Conservation (phyloP, 495 filamentous ascomycete species). For the Friedmanniomyces endolithicus region DNA sequence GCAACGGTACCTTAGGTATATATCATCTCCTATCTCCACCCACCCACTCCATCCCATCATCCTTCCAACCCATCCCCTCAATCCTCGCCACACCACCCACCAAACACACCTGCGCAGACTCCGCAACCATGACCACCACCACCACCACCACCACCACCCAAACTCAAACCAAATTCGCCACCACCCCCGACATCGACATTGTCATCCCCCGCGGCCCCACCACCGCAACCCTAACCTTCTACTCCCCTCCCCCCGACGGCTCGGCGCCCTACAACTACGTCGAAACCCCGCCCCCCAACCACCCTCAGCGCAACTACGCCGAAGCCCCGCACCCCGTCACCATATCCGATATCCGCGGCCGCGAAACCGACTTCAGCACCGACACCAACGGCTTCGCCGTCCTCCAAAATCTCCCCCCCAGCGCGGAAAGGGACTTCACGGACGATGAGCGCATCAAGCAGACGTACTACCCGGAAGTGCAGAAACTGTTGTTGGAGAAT, state of each 20-base stretch:
- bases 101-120: background rate
- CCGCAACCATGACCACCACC: no score
- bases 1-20: background rate
- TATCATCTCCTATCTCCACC: background rate
- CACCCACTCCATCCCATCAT: no score
- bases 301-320: constrained; percentile 50
- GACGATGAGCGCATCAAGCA: constrained; percentile 49
- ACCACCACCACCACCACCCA: constrained; percentile 25
- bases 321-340: constrained; percentile 34
- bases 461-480: constrained; percentile 76
- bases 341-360: constrained; percentile 55
- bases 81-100: background rate
- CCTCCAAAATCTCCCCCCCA: constrained; percentile 39
- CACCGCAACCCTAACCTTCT: constrained; percentile 55
- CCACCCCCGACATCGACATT: constrained; percentile 15
- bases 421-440: constrained; percentile 45
- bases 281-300: constrained; percentile 45
- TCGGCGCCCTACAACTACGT: constrained; percentile 58
- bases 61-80: no score
- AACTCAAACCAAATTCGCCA: constrained; percentile 14
- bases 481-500: constrained; percentile 46
- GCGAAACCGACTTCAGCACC: constrained; percentile 49
- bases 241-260: constrained; percentile 49
- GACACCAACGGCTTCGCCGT: constrained; percentile 60
- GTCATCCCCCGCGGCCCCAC: constrained; percentile 56